Evolutionary conservation across 352 stramenopile species (phyloP).

Genomic region (Saprolegnia parasitica): DNA sequence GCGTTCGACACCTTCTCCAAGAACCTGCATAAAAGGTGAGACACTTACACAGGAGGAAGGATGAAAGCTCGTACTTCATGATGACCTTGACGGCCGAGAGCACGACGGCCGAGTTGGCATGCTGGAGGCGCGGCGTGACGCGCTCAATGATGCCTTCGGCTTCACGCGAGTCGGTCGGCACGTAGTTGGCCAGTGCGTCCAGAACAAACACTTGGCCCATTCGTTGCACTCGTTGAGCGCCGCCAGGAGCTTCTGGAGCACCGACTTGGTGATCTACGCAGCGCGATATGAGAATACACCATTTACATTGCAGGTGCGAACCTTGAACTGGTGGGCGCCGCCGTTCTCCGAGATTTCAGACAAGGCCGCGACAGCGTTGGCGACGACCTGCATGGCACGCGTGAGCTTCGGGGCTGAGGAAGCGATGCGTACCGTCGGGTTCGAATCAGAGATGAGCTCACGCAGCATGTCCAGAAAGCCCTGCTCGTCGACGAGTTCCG

Average conservation of each 20-base stretch:
- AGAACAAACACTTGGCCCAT: conserved; percentile 99
- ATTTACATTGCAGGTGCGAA: background rate
- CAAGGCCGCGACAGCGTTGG: conserved; percentile 98
- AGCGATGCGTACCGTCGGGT: conserved; percentile 70
- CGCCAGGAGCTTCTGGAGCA: conserved; percentile 97
- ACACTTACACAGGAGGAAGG: background rate
- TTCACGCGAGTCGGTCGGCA: conserved; percentile 92
- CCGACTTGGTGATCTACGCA: conserved; percentile 91
- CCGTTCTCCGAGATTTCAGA: conserved; percentile 97
- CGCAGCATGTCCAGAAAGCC: conserved; percentile 95
- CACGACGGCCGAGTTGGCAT: conserved; percentile 98
- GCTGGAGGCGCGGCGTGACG: conserved; percentile 96
- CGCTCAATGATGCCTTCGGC: conserved; percentile 98
- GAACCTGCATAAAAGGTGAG: conserved; percentile 67
- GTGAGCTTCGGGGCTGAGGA: background rate
- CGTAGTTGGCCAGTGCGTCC: conserved; percentile 94
- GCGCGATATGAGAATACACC: conserved; percentile 46
- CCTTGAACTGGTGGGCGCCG: conserved; percentile 81
- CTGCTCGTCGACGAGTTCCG: conserved; percentile 94
- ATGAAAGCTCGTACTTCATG: conserved; percentile 54
- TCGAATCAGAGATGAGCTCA: conserved; percentile 97
- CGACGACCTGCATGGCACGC: conserved; percentile 76
- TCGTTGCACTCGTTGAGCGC: conserved; percentile 99
- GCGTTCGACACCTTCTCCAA: conserved; percentile 93
- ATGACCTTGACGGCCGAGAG: conserved; percentile 97